Conservation (phyloP, 768 basidiomycete genomes). For the Tubosaeta sp. region DNA sequence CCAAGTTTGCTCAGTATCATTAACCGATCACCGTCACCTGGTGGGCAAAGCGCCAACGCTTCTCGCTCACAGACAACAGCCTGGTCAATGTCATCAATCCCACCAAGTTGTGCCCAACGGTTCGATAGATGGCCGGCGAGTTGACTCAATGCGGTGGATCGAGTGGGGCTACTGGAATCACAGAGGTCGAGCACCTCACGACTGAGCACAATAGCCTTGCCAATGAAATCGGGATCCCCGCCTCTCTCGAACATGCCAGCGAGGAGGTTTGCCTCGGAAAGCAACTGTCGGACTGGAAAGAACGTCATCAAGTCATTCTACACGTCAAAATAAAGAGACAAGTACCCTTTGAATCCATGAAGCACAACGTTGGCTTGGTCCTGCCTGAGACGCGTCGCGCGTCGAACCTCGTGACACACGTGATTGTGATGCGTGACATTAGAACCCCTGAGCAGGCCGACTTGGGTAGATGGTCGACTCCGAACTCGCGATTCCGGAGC, state of each 20-base stretch:
- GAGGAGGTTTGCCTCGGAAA: background rate
- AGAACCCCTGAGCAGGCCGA: no score
- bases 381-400: no score
- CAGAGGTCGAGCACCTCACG: background rate
- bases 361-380: background rate
- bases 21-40: background rate
- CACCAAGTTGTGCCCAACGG: background rate
- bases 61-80: background rate
- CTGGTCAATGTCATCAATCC: background rate
- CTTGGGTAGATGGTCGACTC: no score
- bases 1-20: background rate
- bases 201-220: background rate
- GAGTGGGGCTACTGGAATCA: background rate
- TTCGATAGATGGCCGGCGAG: background rate
- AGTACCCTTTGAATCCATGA: background rate
- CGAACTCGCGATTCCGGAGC: no score
- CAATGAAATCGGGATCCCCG: background rate
- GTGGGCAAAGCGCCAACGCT: background rate
- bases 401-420: no score
- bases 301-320: background rate
- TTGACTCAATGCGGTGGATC: background rate
- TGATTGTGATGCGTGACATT: no score
- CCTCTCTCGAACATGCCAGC: background rate
- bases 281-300: background rate
- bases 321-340: background rate